These are phyloP conservation scores for Pelargonium nanum DNA, from an alignment of 345 rosid genomes.

Conservation along the genomic window DNA sequence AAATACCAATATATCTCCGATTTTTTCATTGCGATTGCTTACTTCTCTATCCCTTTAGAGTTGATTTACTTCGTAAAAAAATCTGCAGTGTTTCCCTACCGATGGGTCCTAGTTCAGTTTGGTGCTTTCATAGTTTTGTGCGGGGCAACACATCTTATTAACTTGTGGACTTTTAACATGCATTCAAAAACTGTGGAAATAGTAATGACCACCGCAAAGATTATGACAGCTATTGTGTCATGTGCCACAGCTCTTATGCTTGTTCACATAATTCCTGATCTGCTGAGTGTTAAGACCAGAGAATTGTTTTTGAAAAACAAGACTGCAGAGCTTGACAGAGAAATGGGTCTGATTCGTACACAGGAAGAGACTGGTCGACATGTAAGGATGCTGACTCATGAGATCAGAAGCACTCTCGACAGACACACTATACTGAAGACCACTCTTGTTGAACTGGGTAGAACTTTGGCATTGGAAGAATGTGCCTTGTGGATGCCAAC, in stretches of 20 bases:
- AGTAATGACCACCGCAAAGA: slow-evolving; percentile 76
- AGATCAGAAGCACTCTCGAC: slow-evolving; percentile 90
- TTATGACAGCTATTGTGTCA: slow-evolving; percentile 78
- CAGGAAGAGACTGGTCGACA: slow-evolving; percentile 97
- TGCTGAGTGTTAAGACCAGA: slow-evolving; percentile 82
- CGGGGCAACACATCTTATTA: slow-evolving; percentile 94
- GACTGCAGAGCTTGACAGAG: slow-evolving; percentile 95
- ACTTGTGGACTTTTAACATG: slow-evolving; percentile 71
- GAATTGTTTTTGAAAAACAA: slow-evolving; percentile 85
- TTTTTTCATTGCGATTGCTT: slow-evolving; percentile 95
- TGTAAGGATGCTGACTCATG: slow-evolving; percentile 95
- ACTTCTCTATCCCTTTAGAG: slow-evolving; percentile 94
- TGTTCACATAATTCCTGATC: slow-evolving; percentile 92
- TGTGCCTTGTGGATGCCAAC: slow-evolving; percentile 99
- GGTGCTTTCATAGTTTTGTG: slow-evolving; percentile 99
- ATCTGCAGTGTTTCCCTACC: slow-evolving; percentile 80
- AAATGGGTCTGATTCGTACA: slow-evolving; percentile 93
- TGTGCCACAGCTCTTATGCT: slow-evolving; percentile 96
- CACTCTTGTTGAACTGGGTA: slow-evolving; percentile 87
- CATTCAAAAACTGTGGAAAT: slow-evolving; percentile 69
- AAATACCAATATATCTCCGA: slow-evolving; percentile 97
- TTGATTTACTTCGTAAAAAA: slow-evolving; percentile 94
- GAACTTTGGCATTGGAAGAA: slow-evolving; percentile 84
- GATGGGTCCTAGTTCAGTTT: slow-evolving; percentile 99
- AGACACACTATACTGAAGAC: slow-evolving; percentile 85